These are phyloP conservation scores for Ustilago lituana DNA, from an alignment of 1,284 basidiomycete species.

Conservation along the genomic window DNA sequence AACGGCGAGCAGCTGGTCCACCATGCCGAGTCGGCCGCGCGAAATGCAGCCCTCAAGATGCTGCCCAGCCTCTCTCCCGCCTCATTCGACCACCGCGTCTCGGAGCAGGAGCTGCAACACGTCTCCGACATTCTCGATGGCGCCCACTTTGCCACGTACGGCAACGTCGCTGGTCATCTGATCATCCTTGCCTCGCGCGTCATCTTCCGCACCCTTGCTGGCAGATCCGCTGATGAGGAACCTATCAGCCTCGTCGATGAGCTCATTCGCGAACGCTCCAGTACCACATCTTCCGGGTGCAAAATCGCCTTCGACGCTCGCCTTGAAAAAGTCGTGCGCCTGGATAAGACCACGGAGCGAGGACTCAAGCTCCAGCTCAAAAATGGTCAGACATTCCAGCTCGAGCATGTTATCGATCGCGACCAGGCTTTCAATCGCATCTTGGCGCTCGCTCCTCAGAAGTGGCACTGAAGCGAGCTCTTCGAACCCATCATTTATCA, in stretches of 20 bases:
- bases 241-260: constrained; percentile 11
- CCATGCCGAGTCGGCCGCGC: neutral
- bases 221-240: neutral
- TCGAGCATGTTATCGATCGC: constrained; percentile 14
- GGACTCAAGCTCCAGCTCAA: constrained; percentile 25
- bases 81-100: constrained; percentile 27
- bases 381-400: constrained; percentile 15
- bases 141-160: constrained; percentile 10
- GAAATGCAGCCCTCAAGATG: neutral
- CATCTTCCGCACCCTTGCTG: constrained; percentile 26
- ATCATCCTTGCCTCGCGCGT: constrained; percentile 21
- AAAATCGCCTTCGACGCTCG: constrained; percentile 28
- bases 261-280: neutral
- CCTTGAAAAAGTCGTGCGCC: constrained; percentile 24
- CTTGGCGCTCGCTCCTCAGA: constrained; percentile 31
- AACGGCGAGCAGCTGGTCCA: constrained; percentile 35
- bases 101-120: constrained; percentile 21
- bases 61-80: constrained; percentile 14
- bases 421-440: constrained; percentile 38
- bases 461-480: constrained; percentile 23
- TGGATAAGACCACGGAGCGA: constrained; percentile 3
- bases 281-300: neutral
- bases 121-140: constrained; percentile 24
- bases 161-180: constrained; percentile 16
- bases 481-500: too few relatives aligned